A percentile compares a stretch with the other conserved stretches of the same genome.
Conservation (phyloP, 805 yeast species). For the Priceomyces medius region DNA sequence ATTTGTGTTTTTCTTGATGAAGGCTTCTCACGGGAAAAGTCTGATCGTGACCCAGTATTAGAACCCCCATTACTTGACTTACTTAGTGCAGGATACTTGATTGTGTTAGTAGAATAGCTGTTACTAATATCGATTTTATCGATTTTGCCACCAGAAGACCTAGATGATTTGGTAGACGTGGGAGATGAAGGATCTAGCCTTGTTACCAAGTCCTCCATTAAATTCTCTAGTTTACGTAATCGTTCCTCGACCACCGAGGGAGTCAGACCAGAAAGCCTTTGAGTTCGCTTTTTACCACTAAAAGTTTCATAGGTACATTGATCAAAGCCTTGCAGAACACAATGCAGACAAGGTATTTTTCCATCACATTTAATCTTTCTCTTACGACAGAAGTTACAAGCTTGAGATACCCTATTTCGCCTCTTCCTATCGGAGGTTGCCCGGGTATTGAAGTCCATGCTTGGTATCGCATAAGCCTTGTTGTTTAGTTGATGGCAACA, state of each 20-base stretch:
- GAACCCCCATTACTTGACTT: no score
- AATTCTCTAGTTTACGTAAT: slow-evolving; percentile 14
- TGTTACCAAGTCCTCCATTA: slow-evolving; percentile 17
- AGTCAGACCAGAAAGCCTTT: neutral
- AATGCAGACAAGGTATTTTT: slow-evolving; percentile 39
- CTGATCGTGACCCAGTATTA: no score
- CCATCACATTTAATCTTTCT: slow-evolving; percentile 56
- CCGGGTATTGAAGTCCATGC: neutral
- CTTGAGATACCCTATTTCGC: slow-evolving; percentile 17
- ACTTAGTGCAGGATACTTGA: no score
- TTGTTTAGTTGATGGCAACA: no score
- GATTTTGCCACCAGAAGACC: neutral
- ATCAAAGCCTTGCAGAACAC: slow-evolving; percentile 27
- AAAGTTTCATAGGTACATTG: slow-evolving; percentile 27
- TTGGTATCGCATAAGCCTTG: no score
- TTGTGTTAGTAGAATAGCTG: no score
- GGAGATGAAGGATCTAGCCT: slow-evolving; percentile 9
- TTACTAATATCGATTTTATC: no score
- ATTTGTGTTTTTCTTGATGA: neutral
- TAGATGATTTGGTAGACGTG: no score
- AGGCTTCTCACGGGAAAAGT: neutral
- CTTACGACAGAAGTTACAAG: slow-evolving; percentile 50
- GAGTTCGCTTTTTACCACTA: slow-evolving; percentile 12
- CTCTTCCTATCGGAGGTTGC: neutral
- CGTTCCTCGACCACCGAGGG: slow-evolving; percentile 11